A percentile compares a stretch with the other conserved stretches of the same genome.
These are phyloP conservation scores for Lactifluus subvellereus DNA, from an alignment of 768 basidiomycete species.

Conservation along the genomic window DNA sequence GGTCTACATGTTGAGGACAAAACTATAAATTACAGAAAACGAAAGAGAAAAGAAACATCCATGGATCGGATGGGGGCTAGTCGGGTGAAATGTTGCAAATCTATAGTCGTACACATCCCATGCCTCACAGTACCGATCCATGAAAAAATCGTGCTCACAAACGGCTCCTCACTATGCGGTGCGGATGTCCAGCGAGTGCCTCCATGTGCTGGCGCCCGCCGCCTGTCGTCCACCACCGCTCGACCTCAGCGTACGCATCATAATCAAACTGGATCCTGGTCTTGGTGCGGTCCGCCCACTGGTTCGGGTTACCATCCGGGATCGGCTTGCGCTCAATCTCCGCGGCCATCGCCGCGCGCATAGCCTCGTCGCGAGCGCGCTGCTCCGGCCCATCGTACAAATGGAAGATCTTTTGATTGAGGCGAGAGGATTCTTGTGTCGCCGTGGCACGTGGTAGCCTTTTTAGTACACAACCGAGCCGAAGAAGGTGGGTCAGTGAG, in stretches of 20 bases:
- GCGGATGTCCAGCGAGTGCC: not conserved
- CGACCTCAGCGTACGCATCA: slow-evolving; percentile 47
- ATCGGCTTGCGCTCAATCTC: slow-evolving; percentile 29
- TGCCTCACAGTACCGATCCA: not conserved
- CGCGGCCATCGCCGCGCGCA: slow-evolving; percentile 44
- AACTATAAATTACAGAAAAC: too few species aligned
- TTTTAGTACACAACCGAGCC: not conserved
- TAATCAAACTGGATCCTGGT: slow-evolving; percentile 45
- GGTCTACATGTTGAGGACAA: too few species aligned
- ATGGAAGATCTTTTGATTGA: slow-evolving; percentile 53
- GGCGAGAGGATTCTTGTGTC: slow-evolving; percentile 44
- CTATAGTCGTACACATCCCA: not conserved
- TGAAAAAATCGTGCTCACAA: too few species aligned
- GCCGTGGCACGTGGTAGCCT: slow-evolving; percentile 40
- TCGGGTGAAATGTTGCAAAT: too few species aligned
- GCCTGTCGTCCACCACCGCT: slow-evolving; percentile 42
- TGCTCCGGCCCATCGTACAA: slow-evolving; percentile 50
- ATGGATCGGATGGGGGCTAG: too few species aligned
- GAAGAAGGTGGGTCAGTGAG: too few species aligned
- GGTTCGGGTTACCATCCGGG: slow-evolving; percentile 41
- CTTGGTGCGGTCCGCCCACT: slow-evolving; percentile 55
- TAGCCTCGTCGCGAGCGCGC: slow-evolving; percentile 43
- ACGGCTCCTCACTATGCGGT: too few species aligned
- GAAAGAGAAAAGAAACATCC: too few species aligned
- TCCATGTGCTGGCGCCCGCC: slow-evolving; percentile 27